A percentile compares a stretch with the other conserved stretches of the same genome.
These are phyloP conservation scores for Mortierella sp. DNA, from an alignment of 371 early-diverging fungal genomes.

Conservation along the genomic window DNA sequence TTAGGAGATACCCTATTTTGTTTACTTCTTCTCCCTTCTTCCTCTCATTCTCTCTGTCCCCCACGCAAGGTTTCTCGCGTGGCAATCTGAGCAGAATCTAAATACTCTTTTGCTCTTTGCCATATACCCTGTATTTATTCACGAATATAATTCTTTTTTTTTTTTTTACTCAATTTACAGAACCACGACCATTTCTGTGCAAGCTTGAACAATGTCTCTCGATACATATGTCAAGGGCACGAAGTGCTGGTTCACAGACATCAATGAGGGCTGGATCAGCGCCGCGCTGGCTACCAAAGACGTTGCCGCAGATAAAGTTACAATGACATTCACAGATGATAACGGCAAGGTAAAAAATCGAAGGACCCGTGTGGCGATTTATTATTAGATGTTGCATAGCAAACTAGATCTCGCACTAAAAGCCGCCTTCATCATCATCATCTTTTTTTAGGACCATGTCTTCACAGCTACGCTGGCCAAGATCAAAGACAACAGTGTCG, in stretches of 20 bases:
- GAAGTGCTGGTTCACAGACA: conserved; percentile 92
- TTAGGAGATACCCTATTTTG: not conserved
- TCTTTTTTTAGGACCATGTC: conserved; percentile 74
- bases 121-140: not conserved
- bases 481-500: conserved; percentile 75
- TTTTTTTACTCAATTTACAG: not conserved
- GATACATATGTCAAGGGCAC: conserved; percentile 78
- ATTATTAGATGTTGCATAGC: conserved; percentile 77
- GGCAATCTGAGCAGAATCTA: not conserved
- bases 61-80: not conserved
- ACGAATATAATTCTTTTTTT: not conserved
- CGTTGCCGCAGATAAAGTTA: conserved; percentile 66
- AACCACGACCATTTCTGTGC: conserved; percentile 13
- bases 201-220: conserved; percentile 56
- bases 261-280: conserved; percentile 88
- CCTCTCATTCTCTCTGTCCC: not conserved
- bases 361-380: not conserved
- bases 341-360: conserved; percentile 61
- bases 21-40: not conserved
- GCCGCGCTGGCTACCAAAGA: conserved; percentile 73
- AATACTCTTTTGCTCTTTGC: not conserved
- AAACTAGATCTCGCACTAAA: no score
- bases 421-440: no score
- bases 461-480: conserved; percentile 79
- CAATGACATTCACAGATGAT: conserved; percentile 76